Evolutionary conservation across 2,329 filamentous ascomycete genomes (phyloP).

Genomic region (Shiraia sp.): DNA sequence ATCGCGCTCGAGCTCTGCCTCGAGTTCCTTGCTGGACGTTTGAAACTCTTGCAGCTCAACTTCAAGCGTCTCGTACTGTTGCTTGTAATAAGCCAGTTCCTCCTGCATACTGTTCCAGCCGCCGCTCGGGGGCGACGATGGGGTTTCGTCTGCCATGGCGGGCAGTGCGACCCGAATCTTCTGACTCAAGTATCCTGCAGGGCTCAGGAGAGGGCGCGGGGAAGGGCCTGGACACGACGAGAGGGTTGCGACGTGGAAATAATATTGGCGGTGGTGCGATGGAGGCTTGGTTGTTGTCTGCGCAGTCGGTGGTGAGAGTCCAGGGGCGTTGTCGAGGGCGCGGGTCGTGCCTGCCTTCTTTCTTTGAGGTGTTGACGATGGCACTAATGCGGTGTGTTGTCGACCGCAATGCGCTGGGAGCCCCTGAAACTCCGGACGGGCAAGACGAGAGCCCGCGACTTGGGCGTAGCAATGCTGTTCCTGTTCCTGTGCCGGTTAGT

Average conservation of each 20-base stretch:
- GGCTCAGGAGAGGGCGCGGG: constrained; percentile 30
- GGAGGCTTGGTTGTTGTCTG: background rate
- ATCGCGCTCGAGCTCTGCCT: constrained; percentile 93
- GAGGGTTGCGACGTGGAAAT: constrained; percentile 18
- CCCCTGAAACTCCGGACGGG: constrained; percentile 19
- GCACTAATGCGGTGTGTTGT: constrained; percentile 27
- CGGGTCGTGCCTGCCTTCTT: constrained; percentile 23
- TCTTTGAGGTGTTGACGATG: constrained; percentile 24
- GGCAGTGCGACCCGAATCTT: constrained; percentile 11
- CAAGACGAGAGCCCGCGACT: constrained; percentile 8
- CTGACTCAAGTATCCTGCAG: constrained; percentile 15
- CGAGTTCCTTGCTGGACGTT: constrained; percentile 88
- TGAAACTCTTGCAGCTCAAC: constrained; percentile 92
- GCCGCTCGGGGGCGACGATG: constrained; percentile 37
- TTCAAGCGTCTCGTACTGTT: constrained; percentile 91
- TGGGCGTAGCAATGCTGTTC: constrained; percentile 12
- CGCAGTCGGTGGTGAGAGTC: constrained; percentile 7
- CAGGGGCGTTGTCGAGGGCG: constrained; percentile 10
- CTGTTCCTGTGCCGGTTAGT: constrained; percentile 41
- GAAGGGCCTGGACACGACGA: constrained; percentile 11
- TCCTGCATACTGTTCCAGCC: constrained; percentile 60
- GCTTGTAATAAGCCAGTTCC: constrained; percentile 91
- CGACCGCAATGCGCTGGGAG: constrained; percentile 28
- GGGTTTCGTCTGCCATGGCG: constrained; percentile 37
- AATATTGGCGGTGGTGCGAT: constrained; percentile 1